Evolutionary conservation across 2,329 filamentous ascomycete genomes (phyloP), one percentile per base, ranked within the genome.

Genomic region (Paraphaeosphaeria minitans): DNA sequence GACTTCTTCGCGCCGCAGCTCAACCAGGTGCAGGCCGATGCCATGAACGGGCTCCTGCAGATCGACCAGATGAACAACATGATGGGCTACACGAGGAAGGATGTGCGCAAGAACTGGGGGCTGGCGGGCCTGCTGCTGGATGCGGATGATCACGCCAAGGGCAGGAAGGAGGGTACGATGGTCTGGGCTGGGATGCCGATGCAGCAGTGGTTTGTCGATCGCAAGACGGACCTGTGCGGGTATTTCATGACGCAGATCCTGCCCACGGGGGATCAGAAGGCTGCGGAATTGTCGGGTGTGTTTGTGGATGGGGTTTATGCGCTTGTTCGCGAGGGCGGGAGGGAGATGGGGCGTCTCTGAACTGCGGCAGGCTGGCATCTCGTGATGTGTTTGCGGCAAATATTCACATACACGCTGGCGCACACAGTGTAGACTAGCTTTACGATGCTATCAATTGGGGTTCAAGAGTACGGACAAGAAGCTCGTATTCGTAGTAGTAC

Each of bases 1-100:
- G 55, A 66, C 22, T 67, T 78, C 41, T 77, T 77, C 47, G 63
- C 60, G 31, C 71, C 73, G 21, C 70, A 77, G 50, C 54, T 78
- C 31, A 58, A 55, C 0, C 59, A 68, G 7, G 60, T 24, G 12
- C 60, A 60, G 33, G 52, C 41, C 8, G 51, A 53, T 1, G 49
- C 48, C 19, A 12, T 75, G 12, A 69, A 66, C 7, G 80, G 79
- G 0, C 79, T 84, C 12, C 13, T 73, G 51, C 56, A 68, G 53
- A 56, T 66, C 48, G 61, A 67, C 2, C 48, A 53, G 42, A 64
- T 45, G 1, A 70, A 66, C 37, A 67, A 68, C 33, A 62, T 61
- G 1, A 68, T 74, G 62, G 73, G 73, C 12, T 67, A 67, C 1
- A 65, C 65, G 2, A 42, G 57, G 0, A 55, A 61, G 13, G 49